Evolutionary conservation across 495 filamentous ascomycete species (phyloP).

Genomic region (Sordaria brevicollis): DNA sequence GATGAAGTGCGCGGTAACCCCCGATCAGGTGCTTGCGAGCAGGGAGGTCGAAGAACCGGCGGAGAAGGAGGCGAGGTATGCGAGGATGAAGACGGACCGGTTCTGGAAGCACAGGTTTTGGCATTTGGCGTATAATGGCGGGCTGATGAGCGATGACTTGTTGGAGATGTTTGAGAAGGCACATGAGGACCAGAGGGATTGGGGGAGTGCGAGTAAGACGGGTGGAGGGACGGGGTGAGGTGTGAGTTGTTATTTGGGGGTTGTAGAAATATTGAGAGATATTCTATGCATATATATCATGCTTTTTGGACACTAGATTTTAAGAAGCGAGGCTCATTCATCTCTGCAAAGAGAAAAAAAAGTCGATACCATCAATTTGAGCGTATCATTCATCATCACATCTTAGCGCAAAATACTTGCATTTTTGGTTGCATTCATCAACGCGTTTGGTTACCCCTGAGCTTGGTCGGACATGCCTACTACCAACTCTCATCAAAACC

Average conservation of each 20-base stretch:
- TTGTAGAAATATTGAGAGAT: no score
- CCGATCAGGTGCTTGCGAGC: neutral
- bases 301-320: neutral
- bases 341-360: neutral
- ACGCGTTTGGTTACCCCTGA: no score
- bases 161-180: neutral
- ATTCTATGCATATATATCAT: no score
- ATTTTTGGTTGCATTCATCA: no score
- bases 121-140: slow-evolving; percentile 23
- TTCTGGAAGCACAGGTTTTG: slow-evolving; percentile 36
- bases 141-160: slow-evolving; percentile 19
- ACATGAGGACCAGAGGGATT: neutral
- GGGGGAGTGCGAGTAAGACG: neutral
- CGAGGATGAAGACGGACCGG: slow-evolving; percentile 4
- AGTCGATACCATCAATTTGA: no score
- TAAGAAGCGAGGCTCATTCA: neutral
- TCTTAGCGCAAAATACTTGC: no score
- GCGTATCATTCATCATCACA: neutral
- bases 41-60: slow-evolving; percentile 4
- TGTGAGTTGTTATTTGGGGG: no score
- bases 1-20: slow-evolving; percentile 14
- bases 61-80: slow-evolving; percentile 2
- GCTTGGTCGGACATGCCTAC: neutral
- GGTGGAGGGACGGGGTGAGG: neutral
- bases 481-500: neutral